Conservation (phyloP, 345 rosid genomes). For the Hypericum perforatum region DNA sequence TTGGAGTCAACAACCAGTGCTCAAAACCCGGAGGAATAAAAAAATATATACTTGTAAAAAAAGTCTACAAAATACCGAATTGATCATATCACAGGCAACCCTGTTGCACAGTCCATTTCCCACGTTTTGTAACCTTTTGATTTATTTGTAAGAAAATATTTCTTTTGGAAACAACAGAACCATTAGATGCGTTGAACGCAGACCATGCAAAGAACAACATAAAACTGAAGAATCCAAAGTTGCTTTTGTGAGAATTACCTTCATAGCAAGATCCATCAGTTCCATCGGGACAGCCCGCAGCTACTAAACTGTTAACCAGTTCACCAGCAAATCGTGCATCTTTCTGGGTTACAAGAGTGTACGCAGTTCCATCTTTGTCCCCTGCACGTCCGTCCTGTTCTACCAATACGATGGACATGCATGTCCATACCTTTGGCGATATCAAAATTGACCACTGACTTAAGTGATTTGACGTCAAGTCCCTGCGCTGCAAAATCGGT, state of each 20-base stretch:
- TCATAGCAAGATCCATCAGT: slow-evolving; percentile 96
- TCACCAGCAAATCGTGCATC: slow-evolving; percentile 95
- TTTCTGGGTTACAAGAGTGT: slow-evolving; percentile 82
- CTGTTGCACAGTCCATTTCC: no score
- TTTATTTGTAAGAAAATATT: no score
- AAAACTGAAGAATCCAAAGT: not conserved
- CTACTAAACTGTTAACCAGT: slow-evolving; percentile 79
- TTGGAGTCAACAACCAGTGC: no score
- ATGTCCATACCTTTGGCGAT: slow-evolving; percentile 89
- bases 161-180: slow-evolving; percentile 73
- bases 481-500: slow-evolving; percentile 99
- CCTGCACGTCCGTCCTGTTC: slow-evolving; percentile 99
- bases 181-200: slow-evolving; percentile 14
- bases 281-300: slow-evolving; percentile 78
- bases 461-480: slow-evolving; percentile 87
- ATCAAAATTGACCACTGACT: slow-evolving; percentile 89
- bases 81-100: no score
- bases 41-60: no score
- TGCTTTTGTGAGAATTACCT: slow-evolving; percentile 51
- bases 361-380: slow-evolving; percentile 90
- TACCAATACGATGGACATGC: slow-evolving; percentile 97
- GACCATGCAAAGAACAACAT: not conserved
- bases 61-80: no score
- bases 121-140: no score
- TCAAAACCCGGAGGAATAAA: no score